Conservation (phyloP, 2,329 filamentous ascomycete species). For the Grosmannia serpens region DNA sequence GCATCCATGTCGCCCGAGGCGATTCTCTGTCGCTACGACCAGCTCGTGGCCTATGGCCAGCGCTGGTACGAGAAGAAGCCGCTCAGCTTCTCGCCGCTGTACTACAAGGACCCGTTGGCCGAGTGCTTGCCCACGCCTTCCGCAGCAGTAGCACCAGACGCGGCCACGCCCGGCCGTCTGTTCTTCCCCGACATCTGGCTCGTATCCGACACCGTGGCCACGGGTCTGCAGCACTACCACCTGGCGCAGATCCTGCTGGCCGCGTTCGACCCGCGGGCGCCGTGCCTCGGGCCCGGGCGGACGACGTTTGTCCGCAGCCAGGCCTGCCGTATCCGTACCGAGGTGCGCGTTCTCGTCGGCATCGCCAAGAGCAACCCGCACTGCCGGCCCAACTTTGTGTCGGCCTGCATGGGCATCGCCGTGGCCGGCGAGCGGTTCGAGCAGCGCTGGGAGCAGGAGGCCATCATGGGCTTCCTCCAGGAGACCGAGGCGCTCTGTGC, state of each 20-base stretch:
- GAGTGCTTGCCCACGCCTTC: too few relatives aligned
- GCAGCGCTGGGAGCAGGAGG: neutral
- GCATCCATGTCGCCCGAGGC: neutral
- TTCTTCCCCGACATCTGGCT: slow-evolving; percentile 5
- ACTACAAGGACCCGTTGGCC: neutral
- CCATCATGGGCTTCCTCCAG: neutral
- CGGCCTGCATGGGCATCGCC: slow-evolving; percentile 1
- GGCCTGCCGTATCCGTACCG: neutral
- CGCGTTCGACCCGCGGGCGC: slow-evolving; percentile 2
- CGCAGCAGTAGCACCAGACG: neutral
- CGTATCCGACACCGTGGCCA: neutral
- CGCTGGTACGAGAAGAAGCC: neutral
- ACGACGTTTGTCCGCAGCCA: neutral
- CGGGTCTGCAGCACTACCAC: slow-evolving; percentile 1
- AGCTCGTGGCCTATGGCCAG: neutral
- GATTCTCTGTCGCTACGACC: neutral
- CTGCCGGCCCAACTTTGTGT: neutral
- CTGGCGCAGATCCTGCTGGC: neutral
- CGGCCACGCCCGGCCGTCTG: too few relatives aligned
- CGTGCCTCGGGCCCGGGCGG: neutral
- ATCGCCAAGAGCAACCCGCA: neutral
- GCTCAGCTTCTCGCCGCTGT: neutral
- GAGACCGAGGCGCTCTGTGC: neutral
- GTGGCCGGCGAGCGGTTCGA: slow-evolving; percentile 2
- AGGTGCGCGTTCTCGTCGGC: neutral